Percentiles rank a stretch among this genome's conserved stretches.
These are phyloP conservation scores for Mortierella sp. DNA, from an alignment of 371 early-diverging fungal species.

Conservation along the genomic window DNA sequence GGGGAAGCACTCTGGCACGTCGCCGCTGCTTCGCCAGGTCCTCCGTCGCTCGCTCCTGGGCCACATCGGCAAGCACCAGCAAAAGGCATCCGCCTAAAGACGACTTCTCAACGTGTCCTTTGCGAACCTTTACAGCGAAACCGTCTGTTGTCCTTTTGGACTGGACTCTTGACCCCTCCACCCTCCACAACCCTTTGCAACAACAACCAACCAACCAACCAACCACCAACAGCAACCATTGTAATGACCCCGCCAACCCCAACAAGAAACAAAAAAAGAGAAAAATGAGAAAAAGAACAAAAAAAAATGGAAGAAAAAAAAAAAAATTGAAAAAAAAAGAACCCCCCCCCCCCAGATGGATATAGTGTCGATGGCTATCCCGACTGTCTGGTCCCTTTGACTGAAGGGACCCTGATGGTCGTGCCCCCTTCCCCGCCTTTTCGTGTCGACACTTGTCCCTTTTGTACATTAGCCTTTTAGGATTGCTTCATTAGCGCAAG, in stretches of 20 bases:
- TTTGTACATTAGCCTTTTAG: slow-evolving; percentile 11
- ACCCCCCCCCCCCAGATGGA: not conserved
- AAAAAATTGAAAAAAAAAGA: slow-evolving; percentile 6
- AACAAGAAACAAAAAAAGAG: slow-evolving; percentile 6
- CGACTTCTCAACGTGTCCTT: slow-evolving; percentile 22
- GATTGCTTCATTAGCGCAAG: not conserved
- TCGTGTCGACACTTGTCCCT: not conserved
- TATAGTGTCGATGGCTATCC: not conserved
- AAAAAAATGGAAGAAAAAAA: slow-evolving; percentile 12
- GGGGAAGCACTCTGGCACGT: slow-evolving; percentile 58
- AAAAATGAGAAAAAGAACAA: slow-evolving; percentile 10
- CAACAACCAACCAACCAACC: not conserved
- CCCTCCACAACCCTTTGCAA: not conserved
- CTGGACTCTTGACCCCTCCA: not conserved
- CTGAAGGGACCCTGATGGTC: not conserved
- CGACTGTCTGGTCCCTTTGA: not conserved
- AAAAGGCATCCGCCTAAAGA: slow-evolving; percentile 24
- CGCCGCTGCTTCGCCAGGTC: slow-evolving; percentile 58
- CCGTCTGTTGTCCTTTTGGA: not conserved
- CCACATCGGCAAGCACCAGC: slow-evolving; percentile 54
- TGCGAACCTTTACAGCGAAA: not conserved
- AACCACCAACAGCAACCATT: slow-evolving; percentile 7
- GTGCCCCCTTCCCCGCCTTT: not conserved
- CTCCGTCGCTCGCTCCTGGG: slow-evolving; percentile 55
- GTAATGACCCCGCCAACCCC: slow-evolving; percentile 11